Conservation (phyloP, 179 eudicot species). For the Beta lomatogona region DNA sequence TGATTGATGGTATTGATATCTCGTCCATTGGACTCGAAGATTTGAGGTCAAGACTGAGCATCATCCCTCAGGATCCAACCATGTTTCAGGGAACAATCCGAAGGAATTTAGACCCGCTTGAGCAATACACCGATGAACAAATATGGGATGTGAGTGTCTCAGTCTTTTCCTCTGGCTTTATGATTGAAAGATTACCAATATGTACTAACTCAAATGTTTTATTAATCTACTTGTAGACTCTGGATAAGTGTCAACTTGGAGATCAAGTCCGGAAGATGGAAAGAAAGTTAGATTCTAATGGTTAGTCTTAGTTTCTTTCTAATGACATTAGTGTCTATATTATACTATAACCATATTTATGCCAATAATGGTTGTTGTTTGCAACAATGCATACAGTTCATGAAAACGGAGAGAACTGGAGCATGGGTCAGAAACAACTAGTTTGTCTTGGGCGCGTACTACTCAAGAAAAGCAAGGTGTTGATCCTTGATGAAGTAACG, state of each 20-base stretch:
- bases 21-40: slow-evolving; percentile 17
- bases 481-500: slow-evolving; percentile 52
- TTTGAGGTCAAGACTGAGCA: slow-evolving; percentile 12
- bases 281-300: slow-evolving; percentile 4
- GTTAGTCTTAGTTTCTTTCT: background rate
- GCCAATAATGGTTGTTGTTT: background rate
- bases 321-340: background rate
- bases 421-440: slow-evolving; percentile 41
- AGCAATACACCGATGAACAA: slow-evolving; percentile 4
- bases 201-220: background rate
- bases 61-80: slow-evolving; percentile 21
- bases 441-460: slow-evolving; percentile 53
- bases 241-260: slow-evolving; percentile 26
- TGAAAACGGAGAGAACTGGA: slow-evolving; percentile 61
- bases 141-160: slow-evolving; percentile 10
- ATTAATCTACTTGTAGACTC: background rate
- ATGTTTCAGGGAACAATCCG: slow-evolving; percentile 16
- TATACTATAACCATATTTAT: background rate
- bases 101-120: slow-evolving; percentile 19
- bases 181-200: background rate
- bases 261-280: slow-evolving; percentile 14
- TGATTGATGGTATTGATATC: slow-evolving; percentile 13
- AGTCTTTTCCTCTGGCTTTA: background rate
- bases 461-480: slow-evolving; percentile 45
- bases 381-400: slow-evolving; percentile 24